phyloP scores from a whole-genome alignment of 495 filamentous ascomycete genomes.

The Daldinia caldariorum region DNA sequence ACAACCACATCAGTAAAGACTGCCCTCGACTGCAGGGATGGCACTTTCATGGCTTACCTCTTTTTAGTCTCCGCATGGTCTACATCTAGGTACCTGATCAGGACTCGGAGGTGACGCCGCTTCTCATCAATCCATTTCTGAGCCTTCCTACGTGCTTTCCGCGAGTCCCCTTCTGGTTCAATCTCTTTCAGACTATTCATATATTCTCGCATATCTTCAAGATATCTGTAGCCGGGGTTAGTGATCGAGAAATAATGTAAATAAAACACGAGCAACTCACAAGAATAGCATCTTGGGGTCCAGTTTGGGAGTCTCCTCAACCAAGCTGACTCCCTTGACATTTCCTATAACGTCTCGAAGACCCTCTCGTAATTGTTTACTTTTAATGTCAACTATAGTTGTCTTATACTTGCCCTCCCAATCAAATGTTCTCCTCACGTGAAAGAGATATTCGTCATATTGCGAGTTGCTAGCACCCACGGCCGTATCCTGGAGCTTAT shows the following conservation, averaged over 20 bases:
- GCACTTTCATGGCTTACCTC: conserved; percentile 37
- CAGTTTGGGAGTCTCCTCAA: conserved; percentile 79
- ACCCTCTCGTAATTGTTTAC: conserved; percentile 76
- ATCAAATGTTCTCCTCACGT: conserved; percentile 83
- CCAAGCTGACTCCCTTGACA: conserved; percentile 81
- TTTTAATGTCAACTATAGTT: conserved; percentile 87
- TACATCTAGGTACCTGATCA: conserved; percentile 82
- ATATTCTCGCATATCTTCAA: conserved; percentile 74
- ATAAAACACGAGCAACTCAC: conserved; percentile 34
- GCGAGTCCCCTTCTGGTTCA: conserved; percentile 57
- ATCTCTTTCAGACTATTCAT: conserved; percentile 73
- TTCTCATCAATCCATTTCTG: conserved; percentile 75
- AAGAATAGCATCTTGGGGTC: conserved; percentile 92
- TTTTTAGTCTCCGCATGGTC: conserved; percentile 84
- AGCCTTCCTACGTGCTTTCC: conserved; percentile 66
- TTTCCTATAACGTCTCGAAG: conserved; percentile 81
- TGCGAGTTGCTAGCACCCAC: conserved; percentile 76
- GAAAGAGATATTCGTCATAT: conserved; percentile 88
- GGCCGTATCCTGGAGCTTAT: conserved; percentile 82
- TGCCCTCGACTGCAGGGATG: background rate
- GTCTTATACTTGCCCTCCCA: conserved; percentile 87
- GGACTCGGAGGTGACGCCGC: conserved; percentile 74
- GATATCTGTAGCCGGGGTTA: conserved; percentile 58
- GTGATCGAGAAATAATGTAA: background rate
- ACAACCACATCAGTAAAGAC: conserved; percentile 2